phyloP scores from a whole-genome alignment of 1,284 basidiomycete species.

The Athelia sp. region DNA sequence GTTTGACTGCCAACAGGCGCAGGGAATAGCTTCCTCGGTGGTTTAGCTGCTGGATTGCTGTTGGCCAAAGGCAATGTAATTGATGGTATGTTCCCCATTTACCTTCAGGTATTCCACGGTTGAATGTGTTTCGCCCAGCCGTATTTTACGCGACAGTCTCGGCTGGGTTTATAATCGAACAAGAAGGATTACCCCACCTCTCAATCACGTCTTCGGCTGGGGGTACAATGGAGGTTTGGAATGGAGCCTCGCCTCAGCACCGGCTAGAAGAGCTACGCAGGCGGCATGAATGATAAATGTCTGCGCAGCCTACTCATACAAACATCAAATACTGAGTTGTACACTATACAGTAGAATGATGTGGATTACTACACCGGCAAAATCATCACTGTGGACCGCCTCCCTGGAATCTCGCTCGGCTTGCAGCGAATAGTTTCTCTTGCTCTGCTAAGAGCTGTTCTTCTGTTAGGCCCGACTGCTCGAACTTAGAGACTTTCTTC shows the following conservation, averaged over 20 bases:
- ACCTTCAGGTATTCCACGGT: no score
- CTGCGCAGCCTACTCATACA: constrained; percentile 15
- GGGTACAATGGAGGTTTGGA: constrained; percentile 52
- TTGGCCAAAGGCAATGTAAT: constrained; percentile 54
- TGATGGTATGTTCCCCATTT: constrained; percentile 64
- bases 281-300: constrained; percentile 18
- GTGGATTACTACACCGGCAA: constrained; percentile 2
- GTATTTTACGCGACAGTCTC: constrained; percentile 71
- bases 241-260: constrained; percentile 53
- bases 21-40: constrained; percentile 86
- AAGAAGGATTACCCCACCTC: constrained; percentile 64
- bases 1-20: constrained; percentile 47
- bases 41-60: constrained; percentile 70
- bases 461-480: constrained; percentile 86
- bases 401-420: constrained; percentile 65
- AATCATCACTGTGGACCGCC: constrained; percentile 1
- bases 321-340: background rate
- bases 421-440: constrained; percentile 88
- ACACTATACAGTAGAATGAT: constrained; percentile 1
- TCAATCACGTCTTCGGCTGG: constrained; percentile 17
- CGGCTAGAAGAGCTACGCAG: constrained; percentile 48
- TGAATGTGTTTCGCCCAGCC: constrained; percentile 41
- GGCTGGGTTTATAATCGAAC: constrained; percentile 82
- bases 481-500: constrained; percentile 85
- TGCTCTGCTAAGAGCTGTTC: constrained; percentile 88